These are phyloP conservation scores for Microbotryum intermedium DNA, from an alignment of 1,284 basidiomycete species.

Conservation along the genomic window DNA sequence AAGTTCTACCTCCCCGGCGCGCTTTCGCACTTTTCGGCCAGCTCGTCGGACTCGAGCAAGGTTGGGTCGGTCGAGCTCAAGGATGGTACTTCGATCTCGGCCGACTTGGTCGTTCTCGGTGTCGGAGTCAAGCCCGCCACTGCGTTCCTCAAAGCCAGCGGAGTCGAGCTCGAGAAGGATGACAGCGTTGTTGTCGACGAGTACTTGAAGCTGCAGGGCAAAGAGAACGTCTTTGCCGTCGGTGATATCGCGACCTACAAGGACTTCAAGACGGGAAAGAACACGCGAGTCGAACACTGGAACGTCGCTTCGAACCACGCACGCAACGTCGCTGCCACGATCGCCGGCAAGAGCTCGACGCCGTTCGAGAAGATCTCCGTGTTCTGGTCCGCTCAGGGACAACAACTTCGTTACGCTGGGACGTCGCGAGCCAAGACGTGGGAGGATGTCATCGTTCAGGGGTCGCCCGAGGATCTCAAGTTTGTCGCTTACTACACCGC, in stretches of 20 bases:
- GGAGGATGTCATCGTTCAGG: conserved; percentile 68
- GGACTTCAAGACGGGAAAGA: conserved; percentile 42
- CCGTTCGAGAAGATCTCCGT: conserved; percentile 67
- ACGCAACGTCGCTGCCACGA: conserved; percentile 67
- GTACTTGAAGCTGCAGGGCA: conserved; percentile 37
- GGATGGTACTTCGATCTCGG: conserved; percentile 55
- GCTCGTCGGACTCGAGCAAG: conserved; percentile 36
- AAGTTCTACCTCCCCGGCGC: conserved; percentile 39
- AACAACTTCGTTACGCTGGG: conserved; percentile 74
- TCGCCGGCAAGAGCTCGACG: conserved; percentile 52
- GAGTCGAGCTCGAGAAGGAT: conserved; percentile 48
- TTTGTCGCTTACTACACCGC: conserved; percentile 82
- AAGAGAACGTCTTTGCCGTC: conserved; percentile 65
- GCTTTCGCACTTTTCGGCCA: conserved; percentile 22
- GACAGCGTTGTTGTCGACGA: conserved; percentile 70
- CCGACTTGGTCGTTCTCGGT: conserved; percentile 78
- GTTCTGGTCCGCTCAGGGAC: conserved; percentile 71
- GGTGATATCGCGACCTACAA: conserved; percentile 67
- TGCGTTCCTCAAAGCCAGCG: conserved; percentile 62
- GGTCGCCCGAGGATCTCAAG: conserved; percentile 70
- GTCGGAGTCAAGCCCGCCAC: conserved; percentile 84
- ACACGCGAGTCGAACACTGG: conserved; percentile 78
- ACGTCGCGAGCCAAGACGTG: conserved; percentile 35
- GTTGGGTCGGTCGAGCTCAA: conserved; percentile 58
- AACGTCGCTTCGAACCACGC: conserved; percentile 83